Evolutionary conservation across 306 rosid genomes (phyloP).

Genomic region (Vachellia collinsii): DNA sequence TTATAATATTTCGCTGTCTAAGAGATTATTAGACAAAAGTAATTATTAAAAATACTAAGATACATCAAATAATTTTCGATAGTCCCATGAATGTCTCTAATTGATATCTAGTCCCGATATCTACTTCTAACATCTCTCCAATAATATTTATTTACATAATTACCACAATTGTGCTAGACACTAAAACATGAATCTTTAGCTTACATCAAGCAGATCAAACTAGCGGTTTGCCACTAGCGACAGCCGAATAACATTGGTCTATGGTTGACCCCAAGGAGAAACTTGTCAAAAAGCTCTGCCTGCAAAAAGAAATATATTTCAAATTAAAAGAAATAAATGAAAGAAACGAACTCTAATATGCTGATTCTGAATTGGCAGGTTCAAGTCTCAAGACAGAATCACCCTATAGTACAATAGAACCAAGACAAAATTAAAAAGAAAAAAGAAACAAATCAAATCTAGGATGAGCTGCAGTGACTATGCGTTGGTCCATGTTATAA

Average conservation of each 20-base stretch:
- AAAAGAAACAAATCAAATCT: not conserved
- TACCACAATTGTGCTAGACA: conserved; percentile 33
- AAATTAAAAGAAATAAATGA: conserved; percentile 6
- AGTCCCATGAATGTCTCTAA: too few relatives aligned
- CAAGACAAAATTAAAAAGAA: too few relatives aligned
- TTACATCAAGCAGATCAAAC: conserved; percentile 99
- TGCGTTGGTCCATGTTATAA: not conserved
- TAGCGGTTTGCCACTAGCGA: conserved; percentile 90
- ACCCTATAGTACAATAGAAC: conserved; percentile 18
- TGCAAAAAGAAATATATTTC: conserved; percentile 43
- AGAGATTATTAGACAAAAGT: too few relatives aligned
- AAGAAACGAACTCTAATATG: conserved; percentile 6
- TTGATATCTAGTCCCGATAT: too few relatives aligned
- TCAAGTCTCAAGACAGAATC: not conserved
- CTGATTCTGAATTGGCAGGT: conserved; percentile 21
- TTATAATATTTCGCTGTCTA: too few relatives aligned
- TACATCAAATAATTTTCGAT: too few relatives aligned
- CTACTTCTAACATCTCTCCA: too few relatives aligned
- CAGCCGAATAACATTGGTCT: conserved; percentile 89
- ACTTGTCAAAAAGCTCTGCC: conserved; percentile 98
- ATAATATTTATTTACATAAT: too few relatives aligned
- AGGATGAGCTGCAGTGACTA: not conserved
- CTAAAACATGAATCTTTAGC: conserved; percentile 39
- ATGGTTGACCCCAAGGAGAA: conserved; percentile 89
- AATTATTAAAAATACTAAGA: too few relatives aligned